Conservation (phyloP, 2,329 filamentous ascomycete species). For the Byssothecium circinans region DNA sequence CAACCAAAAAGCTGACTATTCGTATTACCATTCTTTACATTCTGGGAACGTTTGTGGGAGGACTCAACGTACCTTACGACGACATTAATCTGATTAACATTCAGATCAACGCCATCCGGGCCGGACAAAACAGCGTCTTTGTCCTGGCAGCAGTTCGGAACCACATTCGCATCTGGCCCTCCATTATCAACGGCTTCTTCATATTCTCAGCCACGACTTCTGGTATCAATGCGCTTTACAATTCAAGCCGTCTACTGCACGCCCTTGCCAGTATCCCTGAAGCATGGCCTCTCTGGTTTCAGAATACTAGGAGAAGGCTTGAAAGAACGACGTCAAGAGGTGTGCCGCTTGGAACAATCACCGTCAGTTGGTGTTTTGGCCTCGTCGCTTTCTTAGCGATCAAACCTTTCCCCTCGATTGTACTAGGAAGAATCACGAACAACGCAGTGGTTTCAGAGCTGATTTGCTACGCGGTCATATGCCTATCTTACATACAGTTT, state of each 20-base stretch:
- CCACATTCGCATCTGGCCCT: conserved; percentile 42
- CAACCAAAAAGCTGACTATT: conserved; percentile 48
- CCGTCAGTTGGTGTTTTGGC: conserved; percentile 42
- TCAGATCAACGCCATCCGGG: conserved; percentile 27
- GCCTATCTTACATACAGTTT: conserved; percentile 38
- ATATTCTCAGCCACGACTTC: conserved; percentile 49
- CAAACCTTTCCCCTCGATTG: conserved; percentile 26
- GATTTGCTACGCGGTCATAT: conserved; percentile 41
- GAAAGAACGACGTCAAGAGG: conserved; percentile 42
- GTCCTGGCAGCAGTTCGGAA: conserved; percentile 48
- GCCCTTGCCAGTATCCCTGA: conserved; percentile 47
- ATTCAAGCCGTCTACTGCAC: conserved; percentile 48
- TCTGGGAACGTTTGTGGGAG: conserved; percentile 47
- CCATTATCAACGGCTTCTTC: conserved; percentile 51
- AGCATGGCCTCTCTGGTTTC: conserved; percentile 44
- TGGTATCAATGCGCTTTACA: conserved; percentile 49
- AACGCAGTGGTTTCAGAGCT: conserved; percentile 42
- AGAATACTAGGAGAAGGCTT: conserved; percentile 35
- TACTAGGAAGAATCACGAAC: conserved; percentile 40
- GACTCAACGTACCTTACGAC: conserved; percentile 47
- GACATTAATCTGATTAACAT: conserved; percentile 38
- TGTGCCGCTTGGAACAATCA: conserved; percentile 45
- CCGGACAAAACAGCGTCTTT: conserved; percentile 43
- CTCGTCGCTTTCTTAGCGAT: conserved; percentile 43
- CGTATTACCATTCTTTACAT: conserved; percentile 50